Base-by-base conservation (phyloP, 2,329 filamentous ascomycete species). In the Neofusicoccum ribis region DNA sequence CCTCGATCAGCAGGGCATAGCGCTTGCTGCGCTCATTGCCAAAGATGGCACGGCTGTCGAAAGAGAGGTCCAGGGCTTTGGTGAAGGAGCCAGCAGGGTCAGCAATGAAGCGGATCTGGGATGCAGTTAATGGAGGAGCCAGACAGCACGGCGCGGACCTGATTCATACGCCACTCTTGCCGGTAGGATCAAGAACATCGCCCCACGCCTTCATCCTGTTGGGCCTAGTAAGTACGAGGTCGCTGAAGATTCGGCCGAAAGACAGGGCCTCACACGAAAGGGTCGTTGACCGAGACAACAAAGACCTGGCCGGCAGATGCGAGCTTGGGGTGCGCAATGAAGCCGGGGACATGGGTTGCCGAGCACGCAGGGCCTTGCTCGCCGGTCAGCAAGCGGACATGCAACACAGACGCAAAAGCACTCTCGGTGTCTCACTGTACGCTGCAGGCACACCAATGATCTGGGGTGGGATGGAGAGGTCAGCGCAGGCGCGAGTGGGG, bases 241-340 rank as follows among this genome's bases (percentile, higher is more conserved):
- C 23, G 59, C 20, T 59, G 59, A 66, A 49, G 49, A 66, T 60
- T 60, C 56, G 43, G 56, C 56, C 31, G 56, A 60, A 46, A 46
- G 54, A 60, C 20, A 44, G 27, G 20, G 46, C 44, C 49, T 23
- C 83, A 96, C 91, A 97, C 93, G 77, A 97, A 97, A 20, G 93
- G 87, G 77, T 98, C 94, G 76, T 98, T 98, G 75, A 97, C 93
- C 15, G 91, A 89, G 65, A 98, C 88, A 46, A 98, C 92, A 73
- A 96, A 96, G 51, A 97, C 91, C 73, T 90, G 84, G 56, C 93
- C 93, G 36, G 91, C 92, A 67, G 89, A 84, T 81, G 91, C 91
- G 71, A 96, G 84, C 76, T 89, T 88, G 64, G 89, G 85, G 75
- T 92, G 90, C 74, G 88, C 88, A 78, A 97, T 90, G 81, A 93